Evolutionary conservation across 1,284 basidiomycete species (phyloP).

Genomic region (Rhodotorula mucilaginosa): DNA sequence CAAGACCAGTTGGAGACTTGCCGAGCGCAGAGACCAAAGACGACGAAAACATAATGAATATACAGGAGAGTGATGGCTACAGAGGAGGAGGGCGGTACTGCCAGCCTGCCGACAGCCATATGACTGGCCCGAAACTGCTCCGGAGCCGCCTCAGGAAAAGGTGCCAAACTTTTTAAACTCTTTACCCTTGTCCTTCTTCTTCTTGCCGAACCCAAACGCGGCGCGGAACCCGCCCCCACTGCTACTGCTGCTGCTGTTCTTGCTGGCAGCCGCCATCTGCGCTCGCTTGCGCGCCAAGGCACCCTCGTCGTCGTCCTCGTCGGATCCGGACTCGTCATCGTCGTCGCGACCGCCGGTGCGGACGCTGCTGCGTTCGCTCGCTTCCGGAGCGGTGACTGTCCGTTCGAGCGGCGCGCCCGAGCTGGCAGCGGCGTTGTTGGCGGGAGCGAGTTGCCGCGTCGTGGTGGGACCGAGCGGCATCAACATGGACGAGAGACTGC

Average conservation of each 20-base stretch:
- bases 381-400: constrained; percentile 25
- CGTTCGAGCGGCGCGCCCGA: constrained; percentile 21
- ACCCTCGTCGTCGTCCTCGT: neutral
- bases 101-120: no score
- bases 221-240: neutral
- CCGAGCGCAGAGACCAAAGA: no score
- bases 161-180: constrained; percentile 34
- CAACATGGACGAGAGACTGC: neutral
- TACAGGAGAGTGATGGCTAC: neutral
- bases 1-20: no score
- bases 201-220: constrained; percentile 13
- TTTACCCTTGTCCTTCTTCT: constrained; percentile 34
- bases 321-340: neutral
- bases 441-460: neutral
- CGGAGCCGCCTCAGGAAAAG: constrained; percentile 8
- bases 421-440: neutral
- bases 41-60: neutral
- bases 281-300: neutral
- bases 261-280: neutral
- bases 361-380: neutral
- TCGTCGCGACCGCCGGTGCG: neutral
- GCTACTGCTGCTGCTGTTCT: neutral
- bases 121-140: no score
- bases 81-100: neutral
- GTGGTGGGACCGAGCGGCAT: no score